Percentiles rank a stretch among this genome's conserved stretches.
Evolutionary conservation across 768 basidiomycete species (phyloP).

Genomic region (Serpula lacrymans): DNA sequence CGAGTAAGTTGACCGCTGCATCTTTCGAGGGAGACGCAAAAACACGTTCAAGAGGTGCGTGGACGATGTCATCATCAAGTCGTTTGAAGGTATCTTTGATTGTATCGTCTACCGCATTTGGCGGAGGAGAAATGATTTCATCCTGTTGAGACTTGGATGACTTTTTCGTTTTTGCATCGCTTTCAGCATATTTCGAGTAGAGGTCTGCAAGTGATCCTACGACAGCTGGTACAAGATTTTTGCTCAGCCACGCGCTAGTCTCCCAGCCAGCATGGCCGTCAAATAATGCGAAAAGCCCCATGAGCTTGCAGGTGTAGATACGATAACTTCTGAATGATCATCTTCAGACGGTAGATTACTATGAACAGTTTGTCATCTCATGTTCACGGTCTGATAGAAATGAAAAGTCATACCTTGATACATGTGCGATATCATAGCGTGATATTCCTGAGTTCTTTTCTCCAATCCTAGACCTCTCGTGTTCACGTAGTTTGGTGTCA

Average conservation of each 20-base stretch:
- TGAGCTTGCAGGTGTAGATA: slow-evolving; percentile 17
- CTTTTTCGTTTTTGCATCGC: slow-evolving; percentile 11
- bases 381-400: too few relatives aligned
- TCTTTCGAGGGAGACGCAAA: slow-evolving; percentile 22
- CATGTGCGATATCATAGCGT: slow-evolving; percentile 18
- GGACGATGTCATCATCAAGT: slow-evolving; percentile 41
- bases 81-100: slow-evolving; percentile 35
- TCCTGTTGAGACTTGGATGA: background rate
- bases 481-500: background rate
- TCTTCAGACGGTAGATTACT: slow-evolving; percentile 27
- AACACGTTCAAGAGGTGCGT: slow-evolving; percentile 26
- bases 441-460: slow-evolving; percentile 10
- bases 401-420: slow-evolving; percentile 14
- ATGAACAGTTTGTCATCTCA: background rate
- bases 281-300: slow-evolving; percentile 34
- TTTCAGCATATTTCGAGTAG: slow-evolving; percentile 15
- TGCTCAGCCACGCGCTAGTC: slow-evolving; percentile 30
- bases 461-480: slow-evolving; percentile 11
- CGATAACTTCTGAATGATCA: slow-evolving; percentile 17
- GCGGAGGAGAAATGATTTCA: slow-evolving; percentile 7
- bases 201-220: slow-evolving; percentile 21
- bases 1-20: slow-evolving; percentile 27
- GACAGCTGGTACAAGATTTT: slow-evolving; percentile 28
- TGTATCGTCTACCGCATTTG: slow-evolving; percentile 30
- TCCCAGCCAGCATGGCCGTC: slow-evolving; percentile 31